Conservation (phyloP, 192 early-diverging fungal genomes). For the Linnemannia zychae region DNA sequence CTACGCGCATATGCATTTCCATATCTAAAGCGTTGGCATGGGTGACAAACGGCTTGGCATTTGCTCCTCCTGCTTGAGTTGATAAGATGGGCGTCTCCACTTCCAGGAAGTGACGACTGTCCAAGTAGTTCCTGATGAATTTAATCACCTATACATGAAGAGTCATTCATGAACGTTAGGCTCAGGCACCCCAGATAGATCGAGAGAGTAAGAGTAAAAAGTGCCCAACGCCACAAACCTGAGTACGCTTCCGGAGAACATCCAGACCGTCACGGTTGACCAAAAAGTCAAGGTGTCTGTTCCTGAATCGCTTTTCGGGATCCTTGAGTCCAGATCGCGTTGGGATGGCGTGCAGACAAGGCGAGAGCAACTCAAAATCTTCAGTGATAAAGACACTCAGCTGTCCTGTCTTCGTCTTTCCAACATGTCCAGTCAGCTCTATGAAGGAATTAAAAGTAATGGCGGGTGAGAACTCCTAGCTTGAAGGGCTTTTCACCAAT, state of each 20-base stretch:
- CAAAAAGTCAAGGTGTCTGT: conserved; percentile 81
- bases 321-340: conserved; percentile 69
- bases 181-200: no score
- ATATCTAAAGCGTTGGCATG: conserved; percentile 73
- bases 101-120: conserved; percentile 78
- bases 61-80: conserved; percentile 82
- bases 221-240: conserved; percentile 29
- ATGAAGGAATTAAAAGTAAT: not conserved
- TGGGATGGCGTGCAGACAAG: conserved; percentile 80
- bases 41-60: conserved; percentile 84
- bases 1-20: conserved; percentile 82
- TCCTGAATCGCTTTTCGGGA: conserved; percentile 78
- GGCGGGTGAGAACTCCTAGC: no score
- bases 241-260: conserved; percentile 69
- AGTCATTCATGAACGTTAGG: not conserved
- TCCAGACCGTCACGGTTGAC: conserved; percentile 70
- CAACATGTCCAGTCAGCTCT: conserved; percentile 71
- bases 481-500: not conserved
- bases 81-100: conserved; percentile 89
- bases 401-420: conserved; percentile 79
- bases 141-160: conserved; percentile 61
- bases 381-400: conserved; percentile 73
- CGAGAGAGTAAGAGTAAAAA: not conserved
- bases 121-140: conserved; percentile 75
- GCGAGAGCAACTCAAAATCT: conserved; percentile 68